Evolutionary conservation across 2,329 filamentous ascomycete species (phyloP).

Genomic region (Alternaria conjuncta): DNA sequence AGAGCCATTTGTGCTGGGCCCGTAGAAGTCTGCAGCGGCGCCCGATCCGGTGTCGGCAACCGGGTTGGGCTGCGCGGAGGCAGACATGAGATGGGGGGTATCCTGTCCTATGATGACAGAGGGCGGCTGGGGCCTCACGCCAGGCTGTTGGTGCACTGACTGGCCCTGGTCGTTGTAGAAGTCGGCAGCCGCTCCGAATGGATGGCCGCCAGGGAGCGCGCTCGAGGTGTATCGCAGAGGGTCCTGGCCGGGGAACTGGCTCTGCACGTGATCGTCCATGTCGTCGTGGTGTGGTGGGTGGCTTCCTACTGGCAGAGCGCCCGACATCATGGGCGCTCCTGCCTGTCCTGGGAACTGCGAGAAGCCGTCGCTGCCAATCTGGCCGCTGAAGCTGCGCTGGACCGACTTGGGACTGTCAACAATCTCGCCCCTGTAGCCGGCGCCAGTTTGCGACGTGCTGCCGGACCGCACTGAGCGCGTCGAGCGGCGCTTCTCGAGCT

Average conservation of each 20-base stretch:
- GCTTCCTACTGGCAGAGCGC: slow-evolving; percentile 36
- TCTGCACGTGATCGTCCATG: slow-evolving; percentile 58
- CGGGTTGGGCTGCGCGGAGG: slow-evolving; percentile 59
- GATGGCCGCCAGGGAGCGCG: slow-evolving; percentile 50
- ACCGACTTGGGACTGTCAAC: slow-evolving; percentile 36
- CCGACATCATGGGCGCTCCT: slow-evolving; percentile 45
- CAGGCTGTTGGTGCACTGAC: slow-evolving; percentile 65
- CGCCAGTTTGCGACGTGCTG: slow-evolving; percentile 34
- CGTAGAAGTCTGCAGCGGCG: slow-evolving; percentile 65
- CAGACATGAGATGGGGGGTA: slow-evolving; percentile 61
- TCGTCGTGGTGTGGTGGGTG: slow-evolving; percentile 22
- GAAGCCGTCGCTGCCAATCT: slow-evolving; percentile 40
- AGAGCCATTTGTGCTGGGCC: slow-evolving; percentile 27
- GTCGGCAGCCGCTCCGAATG: slow-evolving; percentile 63
- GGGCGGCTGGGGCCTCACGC: slow-evolving; percentile 61
- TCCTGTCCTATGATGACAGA: slow-evolving; percentile 62
- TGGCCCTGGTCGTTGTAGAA: slow-evolving; percentile 69
- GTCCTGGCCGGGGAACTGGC: slow-evolving; percentile 67
- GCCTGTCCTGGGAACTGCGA: slow-evolving; percentile 45
- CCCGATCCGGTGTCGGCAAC: slow-evolving; percentile 66
- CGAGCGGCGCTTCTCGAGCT: slow-evolving; percentile 39
- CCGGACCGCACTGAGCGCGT: slow-evolving; percentile 38
- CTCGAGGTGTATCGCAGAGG: slow-evolving; percentile 54
- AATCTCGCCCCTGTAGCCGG: slow-evolving; percentile 39
- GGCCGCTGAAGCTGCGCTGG: slow-evolving; percentile 36